phyloP scores from a whole-genome alignment of 1,139 yeast genomes.

The Kodamaea suecica region DNA sequence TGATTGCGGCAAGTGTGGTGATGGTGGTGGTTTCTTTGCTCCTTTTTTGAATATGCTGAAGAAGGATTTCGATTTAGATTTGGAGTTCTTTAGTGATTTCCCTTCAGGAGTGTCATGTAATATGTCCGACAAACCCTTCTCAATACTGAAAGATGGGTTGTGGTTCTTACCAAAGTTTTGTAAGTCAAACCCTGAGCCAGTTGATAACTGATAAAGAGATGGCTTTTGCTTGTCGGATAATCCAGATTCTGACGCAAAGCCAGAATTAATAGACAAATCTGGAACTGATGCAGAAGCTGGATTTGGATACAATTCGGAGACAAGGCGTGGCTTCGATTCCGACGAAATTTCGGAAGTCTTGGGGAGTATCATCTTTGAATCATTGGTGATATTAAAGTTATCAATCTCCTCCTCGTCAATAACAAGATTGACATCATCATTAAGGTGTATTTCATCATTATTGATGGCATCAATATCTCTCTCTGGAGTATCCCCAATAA shows the following conservation, averaged over 20 bases:
- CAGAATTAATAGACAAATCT: neutral
- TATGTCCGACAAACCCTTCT: conserved; percentile 17
- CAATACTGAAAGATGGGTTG: conserved; percentile 36
- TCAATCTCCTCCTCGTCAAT: conserved; percentile 4
- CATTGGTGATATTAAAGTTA: neutral
- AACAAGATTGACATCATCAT: conserved; percentile 5
- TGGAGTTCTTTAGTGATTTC: conserved; percentile 9
- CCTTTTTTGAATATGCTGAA: conserved; percentile 26
- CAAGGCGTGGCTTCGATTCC: no score
- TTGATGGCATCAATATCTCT: conserved; percentile 5
- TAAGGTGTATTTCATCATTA: conserved; percentile 9
- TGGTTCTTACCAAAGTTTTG: conserved; percentile 41
- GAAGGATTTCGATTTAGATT: conserved; percentile 20
- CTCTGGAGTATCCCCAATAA: conserved; percentile 8
- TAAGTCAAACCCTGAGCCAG: conserved; percentile 43
- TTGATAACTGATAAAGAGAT: conserved; percentile 26
- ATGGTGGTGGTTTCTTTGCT: conserved; percentile 10
- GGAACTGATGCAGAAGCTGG: conserved; percentile 2
- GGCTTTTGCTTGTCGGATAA: conserved; percentile 14
- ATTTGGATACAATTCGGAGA: no score
- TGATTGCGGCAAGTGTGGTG: conserved; percentile 19
- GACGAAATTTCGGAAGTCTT: neutral
- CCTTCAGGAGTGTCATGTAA: conserved; percentile 12
- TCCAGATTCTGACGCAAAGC: conserved; percentile 28
- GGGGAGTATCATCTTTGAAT: neutral